Base-by-base conservation (phyloP, 2,329 filamentous ascomycete genomes). In the Neopestalotiopsis sp. region DNA sequence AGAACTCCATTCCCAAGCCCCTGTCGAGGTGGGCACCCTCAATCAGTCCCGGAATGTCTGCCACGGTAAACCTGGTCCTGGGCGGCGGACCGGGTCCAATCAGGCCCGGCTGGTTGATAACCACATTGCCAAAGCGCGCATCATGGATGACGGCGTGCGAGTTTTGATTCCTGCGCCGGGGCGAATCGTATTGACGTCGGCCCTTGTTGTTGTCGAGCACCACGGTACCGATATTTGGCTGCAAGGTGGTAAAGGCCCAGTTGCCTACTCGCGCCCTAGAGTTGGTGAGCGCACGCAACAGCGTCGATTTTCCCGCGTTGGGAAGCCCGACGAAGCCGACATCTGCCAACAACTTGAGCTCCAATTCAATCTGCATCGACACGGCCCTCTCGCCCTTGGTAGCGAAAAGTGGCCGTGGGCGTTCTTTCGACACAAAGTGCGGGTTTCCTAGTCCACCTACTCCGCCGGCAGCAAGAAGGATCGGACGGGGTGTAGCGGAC, bases 221-320 rank as follows among this genome's bases (percentile, higher is more conserved):
- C 6, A 99, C 94, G 0, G 96, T 99, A 65, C 96, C 96, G 67
- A 99, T 97, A 74, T 97, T 98, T 2, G 96, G 96, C 74, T 95
- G 92, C 9, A 99, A 86, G 0, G 96, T 99, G 3, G 96, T 99
- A 79, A 99, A 99, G 10, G 94, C 95, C 96, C 96, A 99, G 78
- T 93, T 91, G 56, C 96, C 96, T 38, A 99, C 90, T 53, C 96
- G 89, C 1, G 96, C 94, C 70, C 94, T 91, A 78, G 93, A 97
- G 79, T 95, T 95, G 75, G 91, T 97, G 74, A 99, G 84, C 3
- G 95, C 91, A 20, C 96, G 91, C 17, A 98, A 87, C 1, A 99
- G 86, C 0, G 96, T 98, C 78, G 93, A 97, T 82, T 99, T 99
- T 9, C 96, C 96, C 4, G 95, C 96, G 79, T 99, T 99, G 1